A percentile compares a stretch with the other conserved stretches of the same genome.
These are phyloP conservation scores for Clarkia xantiana DNA, from an alignment of 345 rosid genomes.

Conservation along the genomic window DNA sequence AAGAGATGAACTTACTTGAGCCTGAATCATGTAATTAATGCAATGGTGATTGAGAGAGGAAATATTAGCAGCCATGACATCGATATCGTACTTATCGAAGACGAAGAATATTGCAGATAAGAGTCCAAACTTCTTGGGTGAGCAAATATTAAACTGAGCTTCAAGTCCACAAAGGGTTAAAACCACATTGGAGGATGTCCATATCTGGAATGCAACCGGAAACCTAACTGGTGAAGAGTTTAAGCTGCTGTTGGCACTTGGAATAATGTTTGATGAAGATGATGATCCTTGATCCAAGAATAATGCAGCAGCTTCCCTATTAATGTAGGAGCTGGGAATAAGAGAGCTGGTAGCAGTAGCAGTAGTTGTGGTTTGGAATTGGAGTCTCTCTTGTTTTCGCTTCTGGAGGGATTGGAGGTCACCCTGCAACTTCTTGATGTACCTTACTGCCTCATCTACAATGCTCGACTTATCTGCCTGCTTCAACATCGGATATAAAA, in stretches of 20 bases:
- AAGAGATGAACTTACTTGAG: constrained; percentile 17
- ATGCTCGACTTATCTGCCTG: too few species aligned
- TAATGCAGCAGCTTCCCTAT: too few species aligned
- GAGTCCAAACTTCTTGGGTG: constrained; percentile 24
- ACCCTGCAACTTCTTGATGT: too few species aligned
- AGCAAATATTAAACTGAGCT: constrained; percentile 37
- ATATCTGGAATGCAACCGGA: constrained; percentile 30
- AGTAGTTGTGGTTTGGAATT: too few species aligned
- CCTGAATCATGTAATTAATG: constrained; percentile 28
- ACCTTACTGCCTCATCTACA: too few species aligned
- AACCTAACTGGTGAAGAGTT: constrained; percentile 14
- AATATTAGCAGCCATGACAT: constrained; percentile 33
- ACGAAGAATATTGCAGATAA: constrained; percentile 24
- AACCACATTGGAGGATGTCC: constrained; percentile 43
- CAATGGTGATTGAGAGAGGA: constrained; percentile 20
- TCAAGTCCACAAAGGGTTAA: constrained; percentile 31
- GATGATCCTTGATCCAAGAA: too few species aligned
- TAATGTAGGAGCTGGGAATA: too few species aligned
- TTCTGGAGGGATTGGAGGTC: too few species aligned
- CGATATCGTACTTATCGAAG: constrained; percentile 35
- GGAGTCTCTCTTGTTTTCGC: too few species aligned
- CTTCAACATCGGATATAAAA: too few species aligned
- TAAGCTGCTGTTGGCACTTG: constrained; percentile 7
- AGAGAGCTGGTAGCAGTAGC: too few species aligned
- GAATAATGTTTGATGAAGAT: too few species aligned